Evolutionary conservation across 2,329 filamentous ascomycete genomes (phyloP), one percentile per base, ranked within the genome.

Genomic region (Arthrobotrys sphaeroides): DNA sequence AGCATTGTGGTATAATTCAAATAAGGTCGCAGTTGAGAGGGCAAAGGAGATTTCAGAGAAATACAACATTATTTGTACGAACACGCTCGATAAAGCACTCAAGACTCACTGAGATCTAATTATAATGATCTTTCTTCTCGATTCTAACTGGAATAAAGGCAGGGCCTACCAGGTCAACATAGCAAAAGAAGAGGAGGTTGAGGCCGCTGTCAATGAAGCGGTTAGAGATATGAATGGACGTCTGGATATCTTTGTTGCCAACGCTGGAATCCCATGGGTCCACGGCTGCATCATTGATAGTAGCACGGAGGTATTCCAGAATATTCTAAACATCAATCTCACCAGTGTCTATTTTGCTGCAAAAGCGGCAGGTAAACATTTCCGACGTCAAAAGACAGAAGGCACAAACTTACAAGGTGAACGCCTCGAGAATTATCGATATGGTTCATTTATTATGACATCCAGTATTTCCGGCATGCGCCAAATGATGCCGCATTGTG

Each of bases 301-400:
- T 20, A 33, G 24, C 5, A 68, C 55, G 6, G 45, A 61, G 10
- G 12, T 18, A 22, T 67, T 66, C 20, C 53, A 42, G 55, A 86
- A 89, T 73, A 89, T 94, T 43, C 85, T 94, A 78, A 83, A 85
- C 53, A 90, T 90, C 61, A 91, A 95, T 81, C 83, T 94, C 10
- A 90, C 92, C 81, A 90, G 90, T 61, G 90, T 90, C 33, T 93
- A 91, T 83, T 95, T 91, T 85, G 92, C 89, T 80, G 91, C 91
- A 36, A 87, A 87, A 79, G 89, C 88, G 0, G 91, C 90, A 0
- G 91, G 89, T 6, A 84, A 85, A 59, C 88, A 92, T 82, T 94
- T 90, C 85, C 90, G 90, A 84, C 83, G 86, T 73, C 88, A 92
- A 80, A 60, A 53, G 16, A 12, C 5, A 1, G 60, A 65, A 45